These are phyloP conservation scores for Pharnaceum exiguum DNA, from an alignment of 148 eudicot species.

Conservation along the genomic window DNA sequence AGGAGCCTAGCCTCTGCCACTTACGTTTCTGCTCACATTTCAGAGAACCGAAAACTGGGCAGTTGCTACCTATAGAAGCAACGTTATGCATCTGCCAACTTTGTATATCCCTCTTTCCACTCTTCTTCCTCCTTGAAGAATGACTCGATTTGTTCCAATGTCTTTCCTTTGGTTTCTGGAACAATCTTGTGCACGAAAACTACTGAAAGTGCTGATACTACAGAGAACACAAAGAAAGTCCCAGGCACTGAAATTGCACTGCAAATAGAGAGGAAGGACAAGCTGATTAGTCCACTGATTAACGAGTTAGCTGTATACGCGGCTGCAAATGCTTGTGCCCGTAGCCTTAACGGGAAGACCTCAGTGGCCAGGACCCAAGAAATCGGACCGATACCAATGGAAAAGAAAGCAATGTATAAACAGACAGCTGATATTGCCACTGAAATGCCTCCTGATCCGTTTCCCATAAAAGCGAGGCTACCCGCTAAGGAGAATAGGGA, in stretches of 20 bases:
- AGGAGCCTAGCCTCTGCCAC: too few relatives aligned
- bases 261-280: slow-evolving; percentile 60
- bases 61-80: too few relatives aligned
- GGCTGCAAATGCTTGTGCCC: slow-evolving; percentile 58
- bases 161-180: slow-evolving; percentile 24
- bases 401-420: slow-evolving; percentile 63
- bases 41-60: too few relatives aligned
- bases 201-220: slow-evolving; percentile 13
- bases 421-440: slow-evolving; percentile 46
- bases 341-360: slow-evolving; percentile 49
- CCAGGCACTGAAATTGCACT: slow-evolving; percentile 15
- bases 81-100: too few relatives aligned
- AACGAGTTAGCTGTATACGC: slow-evolving; percentile 58
- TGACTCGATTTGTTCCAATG: slow-evolving; percentile 26
- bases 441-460: slow-evolving; percentile 24
- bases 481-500: slow-evolving; percentile 43
- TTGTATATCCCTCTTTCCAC: too few relatives aligned
- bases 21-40: too few relatives aligned
- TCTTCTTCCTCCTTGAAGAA: too few relatives aligned
- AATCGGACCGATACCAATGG: slow-evolving; percentile 67
- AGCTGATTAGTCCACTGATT: slow-evolving; percentile 52
- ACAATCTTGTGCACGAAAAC: slow-evolving; percentile 15
- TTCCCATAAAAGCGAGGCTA: slow-evolving; percentile 26
- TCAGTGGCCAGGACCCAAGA: slow-evolving; percentile 65
- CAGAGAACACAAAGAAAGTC: slow-evolving; percentile 13